Evolutionary conservation across 257 asterid species (phyloP).

Genomic region (Verbascum thapsus): DNA sequence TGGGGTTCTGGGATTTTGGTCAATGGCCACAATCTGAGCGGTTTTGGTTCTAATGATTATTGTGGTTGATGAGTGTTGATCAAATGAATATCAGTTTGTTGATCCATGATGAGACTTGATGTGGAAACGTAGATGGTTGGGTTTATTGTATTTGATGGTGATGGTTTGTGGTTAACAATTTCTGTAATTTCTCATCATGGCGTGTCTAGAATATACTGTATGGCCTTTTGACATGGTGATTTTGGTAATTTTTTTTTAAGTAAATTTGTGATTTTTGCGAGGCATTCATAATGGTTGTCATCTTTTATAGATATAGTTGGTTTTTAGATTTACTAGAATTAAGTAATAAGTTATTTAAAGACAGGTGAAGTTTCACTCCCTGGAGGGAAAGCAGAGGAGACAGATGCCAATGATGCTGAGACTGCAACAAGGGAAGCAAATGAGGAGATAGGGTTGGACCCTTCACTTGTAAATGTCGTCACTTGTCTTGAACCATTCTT

Average conservation of each 20-base stretch:
- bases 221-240: too few species aligned
- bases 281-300: not conserved
- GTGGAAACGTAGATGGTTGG: too few species aligned
- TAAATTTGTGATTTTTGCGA: too few species aligned
- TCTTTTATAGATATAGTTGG: not conserved
- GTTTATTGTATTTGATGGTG: too few species aligned
- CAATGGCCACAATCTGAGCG: not conserved
- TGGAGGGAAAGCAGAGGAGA: slow-evolving; percentile 93
- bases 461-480: slow-evolving; percentile 71
- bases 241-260: too few species aligned
- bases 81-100: not conserved
- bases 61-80: not conserved
- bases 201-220: not conserved
- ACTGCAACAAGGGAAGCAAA: slow-evolving; percentile 93
- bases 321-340: slow-evolving; percentile 9
- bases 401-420: slow-evolving; percentile 69
- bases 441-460: slow-evolving; percentile 96
- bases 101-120: slow-evolving; percentile 13
- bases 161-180: too few species aligned
- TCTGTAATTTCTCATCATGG: not conserved
- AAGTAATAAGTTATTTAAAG: slow-evolving; percentile 23
- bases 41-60: not conserved
- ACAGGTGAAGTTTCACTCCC: slow-evolving; percentile 95
- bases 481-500: slow-evolving; percentile 91
- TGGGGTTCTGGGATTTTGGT: slow-evolving; percentile 29